phyloP scores from a whole-genome alignment of 768 basidiomycete genomes.

The Crucibulum laeve region DNA sequence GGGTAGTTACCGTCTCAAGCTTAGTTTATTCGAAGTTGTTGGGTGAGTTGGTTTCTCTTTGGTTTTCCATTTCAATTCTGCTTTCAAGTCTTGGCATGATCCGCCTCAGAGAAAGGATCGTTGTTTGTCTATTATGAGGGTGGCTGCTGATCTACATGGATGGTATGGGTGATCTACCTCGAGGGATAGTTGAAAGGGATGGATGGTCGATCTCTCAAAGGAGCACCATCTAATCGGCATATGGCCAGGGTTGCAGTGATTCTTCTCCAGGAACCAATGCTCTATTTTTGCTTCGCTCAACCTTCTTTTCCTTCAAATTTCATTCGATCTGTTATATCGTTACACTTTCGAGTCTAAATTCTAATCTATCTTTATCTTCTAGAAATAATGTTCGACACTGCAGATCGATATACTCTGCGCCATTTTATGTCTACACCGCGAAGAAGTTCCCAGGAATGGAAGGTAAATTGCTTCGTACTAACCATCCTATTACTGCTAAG shows the following conservation, averaged over 20 bases:
- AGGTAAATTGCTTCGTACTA: slow-evolving; percentile 41
- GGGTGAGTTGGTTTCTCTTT: slow-evolving; percentile 50
- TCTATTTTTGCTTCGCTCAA: too few relatives aligned
- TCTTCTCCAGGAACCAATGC: too few relatives aligned
- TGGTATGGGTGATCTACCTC: too few relatives aligned
- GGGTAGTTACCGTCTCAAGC: slow-evolving; percentile 76
- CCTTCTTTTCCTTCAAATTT: background rate
- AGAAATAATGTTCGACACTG: slow-evolving; percentile 87
- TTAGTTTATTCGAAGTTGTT: slow-evolving; percentile 84
- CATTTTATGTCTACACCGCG: slow-evolving; percentile 93
- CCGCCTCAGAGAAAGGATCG: too few relatives aligned
- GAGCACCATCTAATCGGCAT: too few relatives aligned
- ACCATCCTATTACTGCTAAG: slow-evolving; percentile 5
- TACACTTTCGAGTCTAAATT: background rate
- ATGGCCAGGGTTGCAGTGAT: too few relatives aligned
- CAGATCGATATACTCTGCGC: slow-evolving; percentile 81
- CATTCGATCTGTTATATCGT: background rate
- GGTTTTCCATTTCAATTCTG: slow-evolving; percentile 1
- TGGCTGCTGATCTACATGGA: too few relatives aligned
- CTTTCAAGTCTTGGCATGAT: background rate
- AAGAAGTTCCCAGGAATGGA: slow-evolving; percentile 98
- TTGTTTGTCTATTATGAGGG: too few relatives aligned
- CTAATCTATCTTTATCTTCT: background rate
- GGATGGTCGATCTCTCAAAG: too few relatives aligned
- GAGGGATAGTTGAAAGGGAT: too few relatives aligned